Conservation (phyloP, 805 yeast species). For the Metschnikowia kofuensis region DNA sequence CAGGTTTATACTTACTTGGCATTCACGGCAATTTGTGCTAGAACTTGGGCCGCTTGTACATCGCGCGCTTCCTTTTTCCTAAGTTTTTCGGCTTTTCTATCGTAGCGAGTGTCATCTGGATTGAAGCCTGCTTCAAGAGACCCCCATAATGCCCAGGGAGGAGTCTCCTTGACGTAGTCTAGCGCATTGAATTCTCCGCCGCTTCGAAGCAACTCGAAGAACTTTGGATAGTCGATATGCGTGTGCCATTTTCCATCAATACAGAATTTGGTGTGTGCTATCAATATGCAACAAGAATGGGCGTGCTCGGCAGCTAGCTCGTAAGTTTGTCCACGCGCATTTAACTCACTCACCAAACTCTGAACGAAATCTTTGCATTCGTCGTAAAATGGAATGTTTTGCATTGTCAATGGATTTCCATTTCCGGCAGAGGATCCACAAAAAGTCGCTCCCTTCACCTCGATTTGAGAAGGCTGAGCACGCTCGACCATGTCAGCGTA, state of each 20-base stretch:
- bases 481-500: constrained; percentile 84
- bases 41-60: constrained; percentile 12
- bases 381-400: constrained; percentile 90
- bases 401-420: constrained; percentile 91
- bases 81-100: constrained; percentile 59
- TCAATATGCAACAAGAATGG: constrained; percentile 86
- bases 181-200: constrained; percentile 71
- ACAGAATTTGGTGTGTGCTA: constrained; percentile 72
- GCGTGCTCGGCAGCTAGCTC: constrained; percentile 94
- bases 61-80: constrained; percentile 45
- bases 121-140: constrained; percentile 83
- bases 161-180: constrained; percentile 81
- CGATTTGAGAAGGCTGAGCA: constrained; percentile 84
- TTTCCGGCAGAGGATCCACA: constrained; percentile 85
- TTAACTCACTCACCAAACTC: constrained; percentile 57
- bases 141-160: constrained; percentile 91
- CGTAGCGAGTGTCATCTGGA: constrained; percentile 74
- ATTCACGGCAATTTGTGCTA: not conserved
- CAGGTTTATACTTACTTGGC: too few relatives aligned
- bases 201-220: constrained; percentile 63
- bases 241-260: constrained; percentile 79
- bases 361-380: constrained; percentile 79
- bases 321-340: constrained; percentile 65
- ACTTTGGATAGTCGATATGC: constrained; percentile 78
- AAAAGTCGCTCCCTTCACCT: constrained; percentile 92